Percentiles rank a stretch among this genome's conserved stretches.
Conservation (phyloP, 2,329 filamentous ascomycete species). For the Venturia oleaginea region DNA sequence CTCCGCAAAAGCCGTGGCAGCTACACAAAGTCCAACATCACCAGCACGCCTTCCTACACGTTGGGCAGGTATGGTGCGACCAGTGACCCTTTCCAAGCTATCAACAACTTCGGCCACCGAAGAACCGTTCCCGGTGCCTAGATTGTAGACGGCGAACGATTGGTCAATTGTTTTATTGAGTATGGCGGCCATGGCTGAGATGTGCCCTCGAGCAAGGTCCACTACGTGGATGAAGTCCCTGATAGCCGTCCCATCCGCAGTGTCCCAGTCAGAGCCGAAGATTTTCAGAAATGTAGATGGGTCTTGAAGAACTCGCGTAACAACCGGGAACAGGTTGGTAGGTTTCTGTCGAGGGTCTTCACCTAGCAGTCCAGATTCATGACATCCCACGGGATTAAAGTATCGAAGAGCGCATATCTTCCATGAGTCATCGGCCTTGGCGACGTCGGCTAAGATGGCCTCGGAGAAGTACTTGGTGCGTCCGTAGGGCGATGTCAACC, state of each 20-base stretch:
- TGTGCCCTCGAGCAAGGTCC: constrained; percentile 55
- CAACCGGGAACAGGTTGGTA: constrained; percentile 56
- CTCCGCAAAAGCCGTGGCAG: constrained; percentile 30
- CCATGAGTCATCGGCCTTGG: constrained; percentile 51
- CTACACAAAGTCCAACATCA: constrained; percentile 34
- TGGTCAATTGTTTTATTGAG: constrained; percentile 24
- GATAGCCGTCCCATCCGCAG: constrained; percentile 55
- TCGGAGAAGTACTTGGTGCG: constrained; percentile 61
- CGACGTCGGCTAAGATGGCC: constrained; percentile 54
- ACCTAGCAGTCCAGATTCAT: constrained; percentile 53
- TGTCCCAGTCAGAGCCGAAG: constrained; percentile 58
- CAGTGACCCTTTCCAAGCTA: constrained; percentile 29
- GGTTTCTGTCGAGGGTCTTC: constrained; percentile 54
- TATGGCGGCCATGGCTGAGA: constrained; percentile 46
- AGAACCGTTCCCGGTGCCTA: constrained; percentile 34
- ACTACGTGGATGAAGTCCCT: constrained; percentile 61
- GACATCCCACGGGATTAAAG: constrained; percentile 60
- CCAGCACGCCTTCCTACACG: constrained; percentile 31
- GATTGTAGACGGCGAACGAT: constrained; percentile 32
- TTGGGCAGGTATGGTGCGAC: constrained; percentile 26
- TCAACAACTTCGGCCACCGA: constrained; percentile 35
- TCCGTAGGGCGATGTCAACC: constrained; percentile 57
- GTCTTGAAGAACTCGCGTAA: constrained; percentile 52
- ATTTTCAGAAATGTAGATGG: constrained; percentile 46
- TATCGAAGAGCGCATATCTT: constrained; percentile 55